phyloP scores from a whole-genome alignment of 2,329 filamentous ascomycete genomes.

The Cladosporium colombiae region DNA sequence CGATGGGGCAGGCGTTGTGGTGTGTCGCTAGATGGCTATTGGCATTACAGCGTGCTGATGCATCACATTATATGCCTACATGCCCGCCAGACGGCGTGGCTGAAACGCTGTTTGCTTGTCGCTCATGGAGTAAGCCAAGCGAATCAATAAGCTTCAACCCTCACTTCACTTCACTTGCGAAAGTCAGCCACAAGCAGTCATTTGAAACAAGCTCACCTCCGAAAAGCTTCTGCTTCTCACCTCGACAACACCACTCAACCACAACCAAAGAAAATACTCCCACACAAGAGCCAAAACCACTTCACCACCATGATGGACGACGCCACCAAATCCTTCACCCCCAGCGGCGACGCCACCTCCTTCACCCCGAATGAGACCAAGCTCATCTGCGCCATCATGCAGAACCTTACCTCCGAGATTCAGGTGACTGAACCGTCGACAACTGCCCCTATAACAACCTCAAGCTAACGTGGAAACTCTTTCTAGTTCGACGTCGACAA shows the following conservation, averaged over 20 bases:
- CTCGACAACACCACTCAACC: neutral
- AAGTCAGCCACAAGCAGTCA: neutral
- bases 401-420: constrained; percentile 31
- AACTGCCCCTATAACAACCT: neutral
- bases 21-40: neutral
- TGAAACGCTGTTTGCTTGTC: neutral
- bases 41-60: neutral
- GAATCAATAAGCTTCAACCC: neutral
- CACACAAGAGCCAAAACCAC: neutral
- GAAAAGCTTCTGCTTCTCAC: neutral
- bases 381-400: constrained; percentile 30
- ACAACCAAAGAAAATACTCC: neutral
- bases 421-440: constrained; percentile 21
- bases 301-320: constrained; percentile 4
- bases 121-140: neutral
- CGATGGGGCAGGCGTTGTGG: neutral
- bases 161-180: neutral
- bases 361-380: constrained; percentile 31
- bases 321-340: neutral
- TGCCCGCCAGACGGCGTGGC: neutral
- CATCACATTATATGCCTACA: neutral
- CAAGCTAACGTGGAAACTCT: too few relatives aligned
- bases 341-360: neutral
- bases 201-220: neutral
- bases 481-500: constrained; percentile 29